Base-by-base conservation (phyloP, 129 eudicot genomes). In the Silybum marianum region DNA sequence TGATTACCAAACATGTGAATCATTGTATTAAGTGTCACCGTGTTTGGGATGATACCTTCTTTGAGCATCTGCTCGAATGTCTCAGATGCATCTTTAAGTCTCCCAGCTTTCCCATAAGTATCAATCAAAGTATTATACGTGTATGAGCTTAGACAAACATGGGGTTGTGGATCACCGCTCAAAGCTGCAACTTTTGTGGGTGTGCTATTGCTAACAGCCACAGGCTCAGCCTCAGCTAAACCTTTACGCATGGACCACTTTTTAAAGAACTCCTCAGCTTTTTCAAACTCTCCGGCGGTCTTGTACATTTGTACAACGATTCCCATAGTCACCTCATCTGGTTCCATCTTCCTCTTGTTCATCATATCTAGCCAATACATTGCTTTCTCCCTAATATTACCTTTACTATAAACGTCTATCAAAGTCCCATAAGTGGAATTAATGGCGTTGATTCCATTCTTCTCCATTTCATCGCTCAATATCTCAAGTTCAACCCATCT, bases 341-440 rank as follows among this genome's bases (percentile, higher is more conserved):
- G 97, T 66, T 88, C 97, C 86, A 92, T 88, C 60, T 85, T 84
- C 76, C 46, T 85, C 66, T 89, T 82, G 34, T 84, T 85, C 99
- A 95, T 95, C 79, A 85, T 74, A 65, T 84, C 90, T 79, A 95
- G 79, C 92, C 91, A 95, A 68, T 76, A 34, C 60, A 86, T 62
- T 4, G 97, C 97, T 75, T 86, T 83, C 51, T 91, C 92, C 77
- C 87, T 91, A 6, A 66, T 73, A 7, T 97, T 97, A 18, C 98
- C 97, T 84, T 92, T 95, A 85, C 95, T 85, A 76, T 88, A 95
- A 71, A 95, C 99, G 88, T 95, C 99, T 62, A 92, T 92, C 70
- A 92, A 81, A 78, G 97, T 95, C 68, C 99, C 99, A 85, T 88
- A 95, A 1, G 99, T 92, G 3, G 97, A 90, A 81, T 88, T 92